Base-by-base conservation (phyloP, 2,329 filamentous ascomycete genomes). In the Fusarium fujikuroi region DNA sequence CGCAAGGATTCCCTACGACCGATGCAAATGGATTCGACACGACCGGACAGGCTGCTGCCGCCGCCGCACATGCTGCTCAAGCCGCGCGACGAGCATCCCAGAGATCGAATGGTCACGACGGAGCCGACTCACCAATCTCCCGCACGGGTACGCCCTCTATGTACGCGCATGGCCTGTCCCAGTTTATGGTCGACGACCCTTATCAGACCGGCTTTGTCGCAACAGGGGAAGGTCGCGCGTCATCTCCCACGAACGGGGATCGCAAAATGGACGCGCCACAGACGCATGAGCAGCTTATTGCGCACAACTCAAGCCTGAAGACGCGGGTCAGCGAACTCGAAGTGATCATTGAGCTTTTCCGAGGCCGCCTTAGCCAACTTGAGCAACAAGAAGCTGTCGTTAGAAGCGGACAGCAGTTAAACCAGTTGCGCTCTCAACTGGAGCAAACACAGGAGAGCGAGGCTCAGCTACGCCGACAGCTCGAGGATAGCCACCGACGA, bases 261-360 rank as follows among this genome's bases (percentile, higher is more conserved):
- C 91, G 92, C 53, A 87, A 91, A 72, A 85, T 91, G 63, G 93
- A 95, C 66, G 86, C 90, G 18, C 90, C 93, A 2, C 92, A 94
- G 79, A 92, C 92, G 7, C 94, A 94, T 80, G 93, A 97, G 79
- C 91, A 93, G 69, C 88, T 97, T 30, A 86, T 94, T 59, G 92
- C 92, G 4, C 90, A 92, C 70, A 97, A 97, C 81, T 93, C 93
- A 9, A 92, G 91, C 57, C 87, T 98, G n/a, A 97, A 97, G 84
- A 99, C 96, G 1, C 92, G 96, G 46, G 95, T 99, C 39, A 96
- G 92, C 76, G 96, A 99, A 82, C 88, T 99, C 30, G 96, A 99
- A 80, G 89, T 99, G 59, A 98, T 99, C 85, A 98, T 95, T 78
- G 92, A 93, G 79, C 86, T 95, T 49, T 95, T 94, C 81, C 88